phyloP scores from a whole-genome alignment of 306 rosid genomes.

The Pyrus pyrifolia region DNA sequence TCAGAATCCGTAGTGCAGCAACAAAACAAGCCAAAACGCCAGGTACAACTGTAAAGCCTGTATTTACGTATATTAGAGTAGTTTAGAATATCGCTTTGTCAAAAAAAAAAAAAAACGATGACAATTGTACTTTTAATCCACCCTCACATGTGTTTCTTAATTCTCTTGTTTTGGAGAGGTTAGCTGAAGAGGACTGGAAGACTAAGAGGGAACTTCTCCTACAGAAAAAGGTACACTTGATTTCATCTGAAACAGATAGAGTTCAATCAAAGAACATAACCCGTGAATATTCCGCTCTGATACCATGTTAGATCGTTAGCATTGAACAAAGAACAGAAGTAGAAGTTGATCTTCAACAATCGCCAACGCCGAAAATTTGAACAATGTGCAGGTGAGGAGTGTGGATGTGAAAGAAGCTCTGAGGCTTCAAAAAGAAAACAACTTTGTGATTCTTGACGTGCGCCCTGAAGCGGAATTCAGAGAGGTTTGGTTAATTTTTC shows the following conservation, averaged over 20 bases:
- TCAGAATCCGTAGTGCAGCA: conserved; percentile 59
- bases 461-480: conserved; percentile 94
- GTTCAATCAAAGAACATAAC: not conserved
- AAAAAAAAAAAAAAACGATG: too few species aligned
- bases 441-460: conserved; percentile 89
- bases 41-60: conserved; percentile 33
- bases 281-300: not conserved
- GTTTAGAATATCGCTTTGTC: not conserved
- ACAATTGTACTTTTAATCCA: not conserved
- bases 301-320: not conserved
- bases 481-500: conserved; percentile 39
- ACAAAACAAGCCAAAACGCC: conserved; percentile 84
- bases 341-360: too few species aligned
- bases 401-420: conserved; percentile 88
- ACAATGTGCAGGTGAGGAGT: conserved; percentile 66
- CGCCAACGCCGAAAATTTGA: not conserved
- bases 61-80: too few species aligned
- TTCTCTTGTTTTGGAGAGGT: conserved; percentile 32
- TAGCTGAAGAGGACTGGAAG: conserved; percentile 99
- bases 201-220: conserved; percentile 60
- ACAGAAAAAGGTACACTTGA: conserved; percentile 57
- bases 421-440: conserved; percentile 91
- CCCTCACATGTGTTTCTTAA: conserved; percentile 16
- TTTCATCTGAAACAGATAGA: not conserved
- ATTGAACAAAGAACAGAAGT: not conserved